Base-by-base conservation (phyloP, 768 basidiomycete genomes). In the Cyathus striatus region DNA sequence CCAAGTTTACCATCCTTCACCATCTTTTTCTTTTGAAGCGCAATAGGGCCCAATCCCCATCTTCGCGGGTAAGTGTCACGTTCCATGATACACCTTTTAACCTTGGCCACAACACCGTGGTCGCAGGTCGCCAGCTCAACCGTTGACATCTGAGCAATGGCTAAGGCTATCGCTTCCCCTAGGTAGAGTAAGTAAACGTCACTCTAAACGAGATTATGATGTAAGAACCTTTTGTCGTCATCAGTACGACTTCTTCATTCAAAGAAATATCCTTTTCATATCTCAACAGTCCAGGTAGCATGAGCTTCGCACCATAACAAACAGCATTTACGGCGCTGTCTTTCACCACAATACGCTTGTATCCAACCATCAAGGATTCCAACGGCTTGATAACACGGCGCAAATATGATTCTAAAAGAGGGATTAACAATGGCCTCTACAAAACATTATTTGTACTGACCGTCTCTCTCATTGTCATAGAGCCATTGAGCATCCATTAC, bases 51-150 rank as follows among this genome's bases (percentile, higher is more conserved):
- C 40, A 98, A 79, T 39, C 96, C 96, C 96, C 96, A 98, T 49
- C 94, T 82, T 44, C 96, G 82, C 30, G 96, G 96, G 64, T 99
- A 99, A 16, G 91, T 89, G 64, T 99, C 96, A 26, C 95, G 85
- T 62, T 98, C 96, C 96, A 99, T 99, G 59, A 99, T 98, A 60
- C 95, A 97, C 40, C 96, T 76, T 70, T 99, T 99, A 58, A 99
- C 92, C 69, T 97, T 98, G 25, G 96, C 96, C 33, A 98, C 95
- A 44, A 99, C 91, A 37, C 96, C 96, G 58, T 99, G 95, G 61
- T 97, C 94, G 62, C 95, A 98, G 2, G 94, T 95, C 6, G 92
- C 88, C 39, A 99, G 82, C 62, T 99, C 96, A 45, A 95, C 95
- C 9, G 96, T 97, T 14, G 94, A 90, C 96, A 99, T 99, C 60